Evolutionary conservation across 2,329 filamentous ascomycete genomes (phyloP).

Genomic region (Sporothrix humicola): DNA sequence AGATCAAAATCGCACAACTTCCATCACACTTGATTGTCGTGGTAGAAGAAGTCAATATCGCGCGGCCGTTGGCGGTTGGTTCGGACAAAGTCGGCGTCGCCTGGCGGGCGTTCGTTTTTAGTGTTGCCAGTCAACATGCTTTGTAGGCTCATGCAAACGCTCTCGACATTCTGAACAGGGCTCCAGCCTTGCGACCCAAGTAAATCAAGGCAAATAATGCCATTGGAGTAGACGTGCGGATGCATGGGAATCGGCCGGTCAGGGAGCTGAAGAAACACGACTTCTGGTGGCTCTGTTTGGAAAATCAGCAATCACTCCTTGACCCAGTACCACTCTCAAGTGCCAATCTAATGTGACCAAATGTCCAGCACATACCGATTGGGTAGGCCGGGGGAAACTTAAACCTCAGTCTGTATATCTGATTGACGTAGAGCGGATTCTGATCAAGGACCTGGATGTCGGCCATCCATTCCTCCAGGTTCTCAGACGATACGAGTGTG

Average conservation of each 20-base stretch:
- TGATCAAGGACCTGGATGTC: slow-evolving; percentile 89
- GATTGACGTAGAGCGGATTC: slow-evolving; percentile 83
- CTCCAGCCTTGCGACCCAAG: slow-evolving; percentile 90
- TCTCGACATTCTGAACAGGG: slow-evolving; percentile 95
- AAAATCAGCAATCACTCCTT: not conserved
- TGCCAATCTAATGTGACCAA: not conserved
- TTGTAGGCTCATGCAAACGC: slow-evolving; percentile 94
- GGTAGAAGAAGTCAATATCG: slow-evolving; percentile 93
- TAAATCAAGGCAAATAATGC: slow-evolving; percentile 96
- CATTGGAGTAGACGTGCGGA: slow-evolving; percentile 97
- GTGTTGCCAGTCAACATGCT: slow-evolving; percentile 97
- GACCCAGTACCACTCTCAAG: not conserved
- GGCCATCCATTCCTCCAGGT: slow-evolving; percentile 87
- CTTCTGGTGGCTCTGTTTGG: slow-evolving; percentile 83
- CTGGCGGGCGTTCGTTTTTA: slow-evolving; percentile 86
- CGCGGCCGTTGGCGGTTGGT: slow-evolving; percentile 78
- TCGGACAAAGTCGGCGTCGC: slow-evolving; percentile 86
- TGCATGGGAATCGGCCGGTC: slow-evolving; percentile 84
- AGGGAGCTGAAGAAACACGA: slow-evolving; percentile 76
- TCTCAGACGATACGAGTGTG: slow-evolving; percentile 77
- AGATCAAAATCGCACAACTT: not conserved
- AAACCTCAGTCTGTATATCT: slow-evolving; percentile 86
- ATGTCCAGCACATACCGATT: slow-evolving; percentile 68
- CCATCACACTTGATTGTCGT: slow-evolving; percentile 78
- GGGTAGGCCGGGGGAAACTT: slow-evolving; percentile 84